Evolutionary conservation across 2,329 filamentous ascomycete species (phyloP), one percentile per base, ranked within the genome.

Genomic region (Didymellaceae sp.): DNA sequence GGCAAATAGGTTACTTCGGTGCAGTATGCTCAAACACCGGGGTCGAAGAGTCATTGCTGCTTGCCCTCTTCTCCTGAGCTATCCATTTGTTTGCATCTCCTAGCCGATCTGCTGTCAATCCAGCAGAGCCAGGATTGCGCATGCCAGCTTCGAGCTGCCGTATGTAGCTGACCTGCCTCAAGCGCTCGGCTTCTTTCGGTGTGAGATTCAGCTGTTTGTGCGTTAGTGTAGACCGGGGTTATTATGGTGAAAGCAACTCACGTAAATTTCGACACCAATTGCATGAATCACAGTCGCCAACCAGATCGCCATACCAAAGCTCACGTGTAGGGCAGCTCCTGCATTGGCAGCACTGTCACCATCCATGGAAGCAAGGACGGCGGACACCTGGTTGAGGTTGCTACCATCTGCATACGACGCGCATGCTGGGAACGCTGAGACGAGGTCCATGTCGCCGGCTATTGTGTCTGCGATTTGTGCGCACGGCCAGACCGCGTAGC

Each of bases 161-260:
- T 61, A 83, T 77, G 57, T 82, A 84, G 5, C 79, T 82, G 1
- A 86, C 74, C n/a, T 76, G 73, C 9, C 83, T 75, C 37, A 86
- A 66, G 5, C 83, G 72, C 34, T 84, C 74, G 1, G 72, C 71
- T 58, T 86, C 83, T 10, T 66, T 74, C 0, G 82, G 81, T 0
- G 83, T 86, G 22, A 70, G 56, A 25, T 65, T 58, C 4, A 70
- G 48, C 61, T 65, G 33, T 7, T 10, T n/a, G 9, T 21, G 1
- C 13, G 26, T 45, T 13, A 46, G 45, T 24, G 2, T 4, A 16
- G 7, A 10, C 13, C 18, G 2, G 13, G 20, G 16, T 1, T 6
- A n/a, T 24, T 3, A 5, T 10, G 8, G 9, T 6, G 5, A 9
- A 64, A 2, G 2, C 8, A 4, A 32, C 65, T 71, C 17, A 85